Percentiles rank a stretch among this genome's conserved stretches.
These are phyloP conservation scores for Poa annua DNA, from an alignment of 176 grass and related monocot species.

Conservation along the genomic window DNA sequence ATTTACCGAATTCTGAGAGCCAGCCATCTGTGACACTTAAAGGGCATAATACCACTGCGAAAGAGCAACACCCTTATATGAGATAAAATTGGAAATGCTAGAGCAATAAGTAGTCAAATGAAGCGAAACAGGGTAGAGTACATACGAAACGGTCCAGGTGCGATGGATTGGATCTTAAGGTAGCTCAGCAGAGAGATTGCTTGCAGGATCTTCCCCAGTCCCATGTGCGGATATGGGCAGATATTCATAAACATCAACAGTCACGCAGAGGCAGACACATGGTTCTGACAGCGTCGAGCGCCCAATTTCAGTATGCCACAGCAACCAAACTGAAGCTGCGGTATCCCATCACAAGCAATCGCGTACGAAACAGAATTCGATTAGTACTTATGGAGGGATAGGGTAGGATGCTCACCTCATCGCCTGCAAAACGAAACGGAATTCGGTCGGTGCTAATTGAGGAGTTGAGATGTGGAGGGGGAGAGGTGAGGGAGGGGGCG, in stretches of 20 bases:
- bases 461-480: not conserved
- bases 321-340: not conserved
- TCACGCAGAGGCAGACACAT: not conserved
- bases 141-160: constrained; percentile 77
- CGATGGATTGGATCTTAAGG: constrained; percentile 59
- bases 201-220: constrained; percentile 91
- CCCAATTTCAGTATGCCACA: not conserved
- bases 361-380: no score
- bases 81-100: constrained; percentile 38
- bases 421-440: constrained; percentile 54
- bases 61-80: constrained; percentile 5
- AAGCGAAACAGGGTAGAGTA: not conserved
- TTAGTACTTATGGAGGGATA: no score
- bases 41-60: constrained; percentile 90
- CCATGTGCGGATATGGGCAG: constrained; percentile 64
- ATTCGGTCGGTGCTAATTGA: not conserved
- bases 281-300: not conserved
- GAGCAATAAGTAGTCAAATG: not conserved
- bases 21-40: constrained; percentile 81
- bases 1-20: constrained; percentile 81
- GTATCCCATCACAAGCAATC: not conserved
- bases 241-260: not conserved
- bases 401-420: constrained; percentile 68
- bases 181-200: constrained; percentile 87
- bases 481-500: no score